phyloP scores from a whole-genome alignment of 1,284 basidiomycete species.

The Ceratobasidium sp. region DNA sequence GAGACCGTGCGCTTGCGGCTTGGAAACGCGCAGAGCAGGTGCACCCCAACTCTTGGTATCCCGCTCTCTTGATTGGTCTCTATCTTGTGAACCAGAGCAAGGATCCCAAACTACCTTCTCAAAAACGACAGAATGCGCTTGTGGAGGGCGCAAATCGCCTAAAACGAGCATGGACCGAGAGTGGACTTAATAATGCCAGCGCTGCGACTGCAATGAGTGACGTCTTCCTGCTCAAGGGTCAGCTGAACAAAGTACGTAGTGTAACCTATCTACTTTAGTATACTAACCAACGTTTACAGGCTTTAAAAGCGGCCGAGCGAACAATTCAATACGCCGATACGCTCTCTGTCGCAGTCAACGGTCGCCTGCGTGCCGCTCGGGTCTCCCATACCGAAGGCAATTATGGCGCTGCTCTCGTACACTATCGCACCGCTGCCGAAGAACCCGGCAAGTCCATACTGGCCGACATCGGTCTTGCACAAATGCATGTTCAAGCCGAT shows the following conservation, averaged over 20 bases:
- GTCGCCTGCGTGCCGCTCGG: slow-evolving; percentile 82
- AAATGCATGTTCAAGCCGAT: slow-evolving; percentile 85
- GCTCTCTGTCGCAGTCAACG: slow-evolving; percentile 81
- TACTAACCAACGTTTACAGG: slow-evolving; percentile 61
- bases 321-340: slow-evolving; percentile 94
- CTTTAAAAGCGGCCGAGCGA: slow-evolving; percentile 91
- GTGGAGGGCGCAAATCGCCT: slow-evolving; percentile 54
- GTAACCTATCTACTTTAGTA: neutral
- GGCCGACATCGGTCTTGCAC: slow-evolving; percentile 87
- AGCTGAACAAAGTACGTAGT: slow-evolving; percentile 50
- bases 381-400: slow-evolving; percentile 79
- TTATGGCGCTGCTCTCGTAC: slow-evolving; percentile 75
- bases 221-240: slow-evolving; percentile 76
- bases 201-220: slow-evolving; percentile 84
- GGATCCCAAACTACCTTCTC: slow-evolving; percentile 70
- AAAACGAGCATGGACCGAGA: slow-evolving; percentile 53
- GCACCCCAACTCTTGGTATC: slow-evolving; percentile 81
- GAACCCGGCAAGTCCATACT: slow-evolving; percentile 81
- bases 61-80: slow-evolving; percentile 84
- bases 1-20: slow-evolving; percentile 81
- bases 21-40: slow-evolving; percentile 90
- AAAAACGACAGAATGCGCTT: slow-evolving; percentile 68
- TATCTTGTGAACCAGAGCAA: slow-evolving; percentile 87
- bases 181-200: slow-evolving; percentile 77
- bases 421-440: slow-evolving; percentile 82